phyloP scores from a whole-genome alignment of 345 rosid species.

The Gynandropsis gynandra region DNA sequence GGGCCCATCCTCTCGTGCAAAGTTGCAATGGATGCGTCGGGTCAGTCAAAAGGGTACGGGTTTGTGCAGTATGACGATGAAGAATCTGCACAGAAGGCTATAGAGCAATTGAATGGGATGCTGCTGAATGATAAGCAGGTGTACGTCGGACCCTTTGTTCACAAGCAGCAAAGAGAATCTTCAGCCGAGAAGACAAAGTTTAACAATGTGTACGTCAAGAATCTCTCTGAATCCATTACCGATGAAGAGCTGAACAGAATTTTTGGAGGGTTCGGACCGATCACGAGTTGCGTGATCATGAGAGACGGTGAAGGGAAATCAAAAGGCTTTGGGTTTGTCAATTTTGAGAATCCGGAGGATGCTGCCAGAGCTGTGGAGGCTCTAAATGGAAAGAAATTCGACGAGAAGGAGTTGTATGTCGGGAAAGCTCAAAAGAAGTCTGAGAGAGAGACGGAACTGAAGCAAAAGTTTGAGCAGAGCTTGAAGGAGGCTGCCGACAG shows the following conservation, averaged over 20 bases:
- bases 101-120: constrained; percentile 47
- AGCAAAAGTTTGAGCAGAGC: constrained; percentile 52
- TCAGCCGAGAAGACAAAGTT: constrained; percentile 33
- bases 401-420: constrained; percentile 76
- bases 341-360: constrained; percentile 67
- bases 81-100: constrained; percentile 49
- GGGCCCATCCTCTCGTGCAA: constrained; percentile 54
- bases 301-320: constrained; percentile 60
- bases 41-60: constrained; percentile 61
- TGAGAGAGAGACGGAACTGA: constrained; percentile 57
- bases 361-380: constrained; percentile 69
- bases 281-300: constrained; percentile 51
- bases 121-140: constrained; percentile 49
- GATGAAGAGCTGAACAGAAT: constrained; percentile 40
- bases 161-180: constrained; percentile 52
- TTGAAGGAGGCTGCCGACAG: constrained; percentile 51
- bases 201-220: constrained; percentile 52
- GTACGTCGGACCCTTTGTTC: constrained; percentile 60
- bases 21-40: constrained; percentile 47
- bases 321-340: constrained; percentile 72
- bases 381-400: constrained; percentile 55
- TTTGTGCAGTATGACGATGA: constrained; percentile 58
- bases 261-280: constrained; percentile 50
- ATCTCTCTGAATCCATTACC: constrained; percentile 40
- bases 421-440: constrained; percentile 71